Evolutionary conservation across 2,329 filamentous ascomycete species (phyloP).

Genomic region (Neobulgaria alba): DNA sequence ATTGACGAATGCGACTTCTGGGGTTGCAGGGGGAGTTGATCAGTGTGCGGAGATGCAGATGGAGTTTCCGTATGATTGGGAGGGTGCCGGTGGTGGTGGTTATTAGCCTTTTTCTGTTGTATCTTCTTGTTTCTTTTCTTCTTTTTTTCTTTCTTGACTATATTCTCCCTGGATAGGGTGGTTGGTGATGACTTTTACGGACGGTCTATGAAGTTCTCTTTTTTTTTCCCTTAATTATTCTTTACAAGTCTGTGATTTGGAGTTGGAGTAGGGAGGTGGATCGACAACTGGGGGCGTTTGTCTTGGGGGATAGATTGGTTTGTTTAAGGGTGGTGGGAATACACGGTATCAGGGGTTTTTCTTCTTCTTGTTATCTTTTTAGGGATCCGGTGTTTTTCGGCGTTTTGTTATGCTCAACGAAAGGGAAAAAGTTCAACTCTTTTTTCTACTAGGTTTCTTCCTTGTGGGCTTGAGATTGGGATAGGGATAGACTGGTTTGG

Average conservation of each 20-base stretch:
- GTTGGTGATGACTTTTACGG: too few relatives aligned
- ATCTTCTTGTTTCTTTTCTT: not conserved
- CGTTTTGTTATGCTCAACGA: too few relatives aligned
- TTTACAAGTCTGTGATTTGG: slow-evolving; percentile 1
- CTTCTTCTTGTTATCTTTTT: too few relatives aligned
- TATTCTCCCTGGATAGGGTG: too few relatives aligned
- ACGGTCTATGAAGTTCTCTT: not conserved
- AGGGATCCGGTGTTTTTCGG: too few relatives aligned
- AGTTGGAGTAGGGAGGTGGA: slow-evolving; percentile 14
- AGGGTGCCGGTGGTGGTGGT: not conserved
- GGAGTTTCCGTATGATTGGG: too few relatives aligned
- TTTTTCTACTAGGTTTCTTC: too few relatives aligned
- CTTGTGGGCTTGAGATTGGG: too few relatives aligned
- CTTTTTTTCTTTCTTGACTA: not conserved
- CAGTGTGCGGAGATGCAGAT: not conserved
- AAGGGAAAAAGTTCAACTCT: too few relatives aligned
- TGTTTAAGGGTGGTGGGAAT: too few relatives aligned
- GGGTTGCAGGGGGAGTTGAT: not conserved
- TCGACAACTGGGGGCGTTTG: not conserved
- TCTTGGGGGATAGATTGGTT: not conserved
- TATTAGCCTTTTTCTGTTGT: not conserved
- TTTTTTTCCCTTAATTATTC: not conserved
- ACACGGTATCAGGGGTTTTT: too few relatives aligned
- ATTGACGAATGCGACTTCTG: not conserved
- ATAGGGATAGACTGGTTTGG: too few relatives aligned